These are phyloP conservation scores for Fallopia convolvulus DNA, from an alignment of 148 eudicot species.

Conservation along the genomic window DNA sequence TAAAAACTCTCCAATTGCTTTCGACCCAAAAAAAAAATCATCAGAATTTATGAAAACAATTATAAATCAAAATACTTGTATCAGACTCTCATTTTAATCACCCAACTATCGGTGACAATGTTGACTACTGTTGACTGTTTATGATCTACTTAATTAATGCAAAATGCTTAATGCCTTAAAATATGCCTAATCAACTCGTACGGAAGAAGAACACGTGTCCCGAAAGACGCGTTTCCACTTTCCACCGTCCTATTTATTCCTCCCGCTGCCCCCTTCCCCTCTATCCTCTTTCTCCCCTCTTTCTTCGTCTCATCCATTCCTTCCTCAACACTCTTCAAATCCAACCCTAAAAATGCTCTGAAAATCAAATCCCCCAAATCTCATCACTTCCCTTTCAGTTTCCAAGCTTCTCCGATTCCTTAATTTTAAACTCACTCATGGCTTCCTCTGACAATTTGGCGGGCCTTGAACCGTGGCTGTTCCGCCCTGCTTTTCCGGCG, in stretches of 20 bases:
- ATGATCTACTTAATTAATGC: not conserved
- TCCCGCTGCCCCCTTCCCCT: not conserved
- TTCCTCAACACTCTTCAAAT: not conserved
- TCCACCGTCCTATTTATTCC: slow-evolving; percentile 11
- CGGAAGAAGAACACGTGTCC: not conserved
- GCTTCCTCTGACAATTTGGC: slow-evolving; percentile 9
- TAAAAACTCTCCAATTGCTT: too few relatives aligned
- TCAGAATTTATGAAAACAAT: too few relatives aligned
- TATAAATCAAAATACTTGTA: too few relatives aligned
- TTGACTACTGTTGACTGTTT: not conserved
- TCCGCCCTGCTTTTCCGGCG: not conserved
- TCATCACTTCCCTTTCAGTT: not conserved
- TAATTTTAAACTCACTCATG: not conserved
- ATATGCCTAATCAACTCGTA: not conserved
- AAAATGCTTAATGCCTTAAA: not conserved
- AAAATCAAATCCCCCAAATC: slow-evolving; percentile 1
- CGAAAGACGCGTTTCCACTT: slow-evolving; percentile 8
- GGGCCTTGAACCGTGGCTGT: slow-evolving; percentile 3
- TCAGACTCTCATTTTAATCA: too few relatives aligned
- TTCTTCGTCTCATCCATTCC: not conserved
- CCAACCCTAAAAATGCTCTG: not conserved
- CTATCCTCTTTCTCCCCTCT: not conserved
- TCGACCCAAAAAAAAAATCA: too few relatives aligned
- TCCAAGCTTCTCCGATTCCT: not conserved
- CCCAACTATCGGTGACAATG: too few relatives aligned